phyloP scores from a whole-genome alignment of 768 basidiomycete species.

The Panaeolus cyanescens region DNA sequence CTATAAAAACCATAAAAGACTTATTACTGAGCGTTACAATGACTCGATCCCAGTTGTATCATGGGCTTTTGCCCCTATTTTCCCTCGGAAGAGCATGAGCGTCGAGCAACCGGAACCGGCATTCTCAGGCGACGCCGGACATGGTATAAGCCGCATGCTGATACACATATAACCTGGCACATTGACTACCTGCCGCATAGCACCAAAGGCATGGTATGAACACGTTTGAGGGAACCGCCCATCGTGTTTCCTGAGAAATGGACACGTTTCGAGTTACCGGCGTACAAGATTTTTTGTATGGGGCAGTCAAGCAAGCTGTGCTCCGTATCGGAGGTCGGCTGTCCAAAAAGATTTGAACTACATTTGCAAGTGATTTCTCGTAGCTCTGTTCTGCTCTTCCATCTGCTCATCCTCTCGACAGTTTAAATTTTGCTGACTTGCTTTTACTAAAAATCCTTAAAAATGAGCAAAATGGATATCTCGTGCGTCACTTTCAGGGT shows the following conservation, averaged over 20 bases:
- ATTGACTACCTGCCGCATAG: not conserved
- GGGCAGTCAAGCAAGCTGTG: not conserved
- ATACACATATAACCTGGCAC: not conserved
- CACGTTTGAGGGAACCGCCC: not conserved
- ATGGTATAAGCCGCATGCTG: not conserved
- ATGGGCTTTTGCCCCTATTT: not conserved
- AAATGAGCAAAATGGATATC: conserved; percentile 21
- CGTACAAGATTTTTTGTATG: not conserved
- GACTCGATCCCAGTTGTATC: not conserved
- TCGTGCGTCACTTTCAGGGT: conserved; percentile 17
- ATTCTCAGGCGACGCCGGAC: not conserved
- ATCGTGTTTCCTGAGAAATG: not conserved
- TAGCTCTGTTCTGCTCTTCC: not conserved
- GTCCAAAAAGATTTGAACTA: not conserved
- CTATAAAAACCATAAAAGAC: too few species aligned
- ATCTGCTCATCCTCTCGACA: not conserved
- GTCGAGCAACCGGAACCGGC: not conserved
- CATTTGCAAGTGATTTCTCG: not conserved
- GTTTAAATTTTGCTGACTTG: too few species aligned
- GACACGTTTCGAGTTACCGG: not conserved
- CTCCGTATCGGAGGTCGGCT: conserved; percentile 2
- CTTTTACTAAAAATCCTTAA: not conserved
- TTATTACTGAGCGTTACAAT: too few species aligned
- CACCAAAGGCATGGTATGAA: not conserved
- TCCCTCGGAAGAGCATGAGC: not conserved